A percentile compares a stretch with the other conserved stretches of the same genome.
These are phyloP conservation scores for Asterionellopsis glacialis DNA, from an alignment of 108 stramenopile species.

Conservation along the genomic window DNA sequence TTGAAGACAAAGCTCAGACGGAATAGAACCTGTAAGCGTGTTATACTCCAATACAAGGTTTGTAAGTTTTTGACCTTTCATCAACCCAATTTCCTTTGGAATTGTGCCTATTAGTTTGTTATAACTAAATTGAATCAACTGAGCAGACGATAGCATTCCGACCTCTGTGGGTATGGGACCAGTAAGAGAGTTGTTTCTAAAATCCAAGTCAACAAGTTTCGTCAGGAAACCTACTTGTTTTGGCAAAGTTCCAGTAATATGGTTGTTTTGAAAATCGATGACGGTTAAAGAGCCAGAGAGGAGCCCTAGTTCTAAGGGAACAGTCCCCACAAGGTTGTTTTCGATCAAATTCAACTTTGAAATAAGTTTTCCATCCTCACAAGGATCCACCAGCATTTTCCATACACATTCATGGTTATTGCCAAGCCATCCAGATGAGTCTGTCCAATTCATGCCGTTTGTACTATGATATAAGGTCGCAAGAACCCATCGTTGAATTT, in stretches of 20 bases:
- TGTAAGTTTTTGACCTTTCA: conserved; percentile 14
- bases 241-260: background rate
- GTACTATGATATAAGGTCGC: background rate
- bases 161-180: background rate
- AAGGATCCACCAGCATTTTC: conserved; percentile 41
- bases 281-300: background rate
- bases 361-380: background rate
- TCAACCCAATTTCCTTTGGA: conserved; percentile 25
- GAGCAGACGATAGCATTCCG: background rate
- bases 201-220: background rate
- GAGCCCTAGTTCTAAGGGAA: conserved; percentile 49
- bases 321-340: conserved; percentile 49
- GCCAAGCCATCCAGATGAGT: conserved; percentile 41
- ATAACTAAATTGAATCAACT: conserved; percentile 11
- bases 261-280: background rate
- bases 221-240: background rate
- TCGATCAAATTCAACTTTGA: no score
- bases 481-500: background rate
- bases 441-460: conserved; percentile 18
- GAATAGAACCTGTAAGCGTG: conserved; percentile 35
- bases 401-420: conserved; percentile 56
- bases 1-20: conserved; percentile 16
- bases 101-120: conserved; percentile 32
- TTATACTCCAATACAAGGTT: conserved; percentile 46
- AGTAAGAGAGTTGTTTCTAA: background rate